Percentiles rank a stretch among this genome's conserved stretches.
Evolutionary conservation across 495 filamentous ascomycete species (phyloP).

Genomic region (Hypoxylon crocopeplum): DNA sequence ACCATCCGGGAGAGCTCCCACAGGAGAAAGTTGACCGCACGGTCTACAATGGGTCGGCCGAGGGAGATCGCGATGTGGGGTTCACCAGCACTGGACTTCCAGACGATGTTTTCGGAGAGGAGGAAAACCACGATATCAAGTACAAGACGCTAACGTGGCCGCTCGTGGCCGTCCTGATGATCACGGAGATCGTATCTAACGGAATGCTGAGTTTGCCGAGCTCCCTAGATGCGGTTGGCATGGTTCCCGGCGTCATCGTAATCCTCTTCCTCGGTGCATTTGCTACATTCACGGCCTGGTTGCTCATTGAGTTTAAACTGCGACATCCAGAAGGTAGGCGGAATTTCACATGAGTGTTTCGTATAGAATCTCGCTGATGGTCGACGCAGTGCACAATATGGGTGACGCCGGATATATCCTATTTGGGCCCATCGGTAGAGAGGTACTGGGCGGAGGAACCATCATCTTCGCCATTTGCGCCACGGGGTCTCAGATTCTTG

Average conservation of each 20-base stretch:
- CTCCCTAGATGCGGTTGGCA: constrained; percentile 60
- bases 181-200: constrained; percentile 67
- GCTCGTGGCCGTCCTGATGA: constrained; percentile 63
- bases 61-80: constrained; percentile 8
- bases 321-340: constrained; percentile 47
- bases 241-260: constrained; percentile 59
- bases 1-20: constrained; percentile 1
- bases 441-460: constrained; percentile 62
- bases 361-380: not conserved
- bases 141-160: constrained; percentile 66
- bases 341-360: not conserved
- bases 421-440: constrained; percentile 62
- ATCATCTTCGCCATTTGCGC: constrained; percentile 72
- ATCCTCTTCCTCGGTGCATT: constrained; percentile 58
- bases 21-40: constrained; percentile 9
- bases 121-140: constrained; percentile 54
- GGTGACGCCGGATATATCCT: constrained; percentile 69
- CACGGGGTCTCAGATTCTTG: constrained; percentile 71
- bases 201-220: constrained; percentile 66
- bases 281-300: constrained; percentile 70
- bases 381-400: constrained; percentile 65
- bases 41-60: not conserved
- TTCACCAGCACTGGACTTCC: constrained; percentile 12
- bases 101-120: constrained; percentile 36
- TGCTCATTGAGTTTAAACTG: constrained; percentile 72